Conservation (phyloP, 495 filamentous ascomycete genomes). For the Paragyromitra xinjiangensis region DNA sequence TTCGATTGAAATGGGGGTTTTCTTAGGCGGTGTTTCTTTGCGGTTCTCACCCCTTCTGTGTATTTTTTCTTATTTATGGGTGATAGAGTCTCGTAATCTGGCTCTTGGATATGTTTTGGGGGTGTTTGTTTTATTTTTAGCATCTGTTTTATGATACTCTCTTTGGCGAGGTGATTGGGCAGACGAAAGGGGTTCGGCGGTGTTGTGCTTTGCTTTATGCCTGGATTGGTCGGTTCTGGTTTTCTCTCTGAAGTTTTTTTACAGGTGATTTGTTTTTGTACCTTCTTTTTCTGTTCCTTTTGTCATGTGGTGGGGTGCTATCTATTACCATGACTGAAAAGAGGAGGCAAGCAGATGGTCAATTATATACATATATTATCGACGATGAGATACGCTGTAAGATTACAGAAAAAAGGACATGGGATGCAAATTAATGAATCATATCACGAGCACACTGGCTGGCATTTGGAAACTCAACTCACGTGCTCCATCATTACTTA, state of each 20-base stretch:
- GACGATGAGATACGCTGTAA: slow-evolving; percentile 40
- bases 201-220: slow-evolving; percentile 43
- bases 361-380: slow-evolving; percentile 26
- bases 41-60: slow-evolving; percentile 18
- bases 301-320: slow-evolving; percentile 14
- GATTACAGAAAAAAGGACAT: slow-evolving; percentile 25
- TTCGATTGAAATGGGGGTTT: slow-evolving; percentile 46
- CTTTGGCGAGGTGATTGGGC: slow-evolving; percentile 2
- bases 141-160: slow-evolving; percentile 17
- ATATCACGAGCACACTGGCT: not conserved
- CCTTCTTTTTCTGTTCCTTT: slow-evolving; percentile 5
- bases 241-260: slow-evolving; percentile 12
- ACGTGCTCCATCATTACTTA: not conserved
- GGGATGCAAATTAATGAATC: slow-evolving; percentile 1
- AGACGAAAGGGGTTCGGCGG: slow-evolving; percentile 24
- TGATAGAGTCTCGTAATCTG: slow-evolving; percentile 42
- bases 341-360: not conserved
- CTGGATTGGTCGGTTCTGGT: slow-evolving; percentile 33
- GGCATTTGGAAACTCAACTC: not conserved
- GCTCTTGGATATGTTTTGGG: slow-evolving; percentile 30
- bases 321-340: slow-evolving; percentile 7
- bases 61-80: slow-evolving; percentile 33
- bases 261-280: slow-evolving; percentile 15
- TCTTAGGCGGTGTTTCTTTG: slow-evolving; percentile 37
- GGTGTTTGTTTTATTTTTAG: slow-evolving; percentile 4